Evolutionary conservation across 2,329 filamentous ascomycete genomes (phyloP).

Genomic region (Botrytis sinoallii): DNA sequence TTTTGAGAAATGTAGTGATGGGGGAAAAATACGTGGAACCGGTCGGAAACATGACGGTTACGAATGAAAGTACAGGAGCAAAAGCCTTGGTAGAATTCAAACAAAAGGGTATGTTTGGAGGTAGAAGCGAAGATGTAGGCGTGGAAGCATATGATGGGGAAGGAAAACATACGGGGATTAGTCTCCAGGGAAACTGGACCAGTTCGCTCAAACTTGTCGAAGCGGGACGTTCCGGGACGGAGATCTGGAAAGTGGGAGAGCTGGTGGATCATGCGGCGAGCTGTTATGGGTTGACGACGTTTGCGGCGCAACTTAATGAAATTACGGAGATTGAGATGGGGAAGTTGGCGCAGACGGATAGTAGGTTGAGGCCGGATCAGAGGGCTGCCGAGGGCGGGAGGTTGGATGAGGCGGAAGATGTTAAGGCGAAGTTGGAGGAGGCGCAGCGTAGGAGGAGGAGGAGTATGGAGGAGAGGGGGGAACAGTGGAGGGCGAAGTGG

Average conservation of each 20-base stretch:
- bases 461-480: slow-evolving; percentile 71
- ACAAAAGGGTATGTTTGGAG: slow-evolving; percentile 94
- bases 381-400: slow-evolving; percentile 77
- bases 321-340: slow-evolving; percentile 75
- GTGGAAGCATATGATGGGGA: slow-evolving; percentile 69
- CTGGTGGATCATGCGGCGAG: slow-evolving; percentile 76
- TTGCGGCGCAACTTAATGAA: slow-evolving; percentile 85
- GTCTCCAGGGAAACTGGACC: slow-evolving; percentile 84
- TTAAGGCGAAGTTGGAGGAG: slow-evolving; percentile 84
- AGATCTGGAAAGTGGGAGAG: slow-evolving; percentile 75
- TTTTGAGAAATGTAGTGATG: slow-evolving; percentile 92
- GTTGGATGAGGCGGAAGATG: slow-evolving; percentile 76
- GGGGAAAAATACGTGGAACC: slow-evolving; percentile 98
- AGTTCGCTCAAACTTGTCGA: slow-evolving; percentile 63
- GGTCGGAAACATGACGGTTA: slow-evolving; percentile 81
- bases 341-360: slow-evolving; percentile 77
- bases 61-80: slow-evolving; percentile 78
- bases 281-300: slow-evolving; percentile 84
- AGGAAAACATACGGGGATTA: slow-evolving; percentile 62
- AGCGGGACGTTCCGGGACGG: slow-evolving; percentile 59
- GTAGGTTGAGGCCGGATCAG: slow-evolving; percentile 81
- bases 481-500: slow-evolving; percentile 75
- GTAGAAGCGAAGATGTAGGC: slow-evolving; percentile 83
- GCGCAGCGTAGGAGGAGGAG: slow-evolving; percentile 72
- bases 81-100: slow-evolving; percentile 90